Evolutionary conservation across 805 yeast species (phyloP), one percentile per base, ranked within the genome.

Genomic region (Nakazawaea wyomingensis): DNA sequence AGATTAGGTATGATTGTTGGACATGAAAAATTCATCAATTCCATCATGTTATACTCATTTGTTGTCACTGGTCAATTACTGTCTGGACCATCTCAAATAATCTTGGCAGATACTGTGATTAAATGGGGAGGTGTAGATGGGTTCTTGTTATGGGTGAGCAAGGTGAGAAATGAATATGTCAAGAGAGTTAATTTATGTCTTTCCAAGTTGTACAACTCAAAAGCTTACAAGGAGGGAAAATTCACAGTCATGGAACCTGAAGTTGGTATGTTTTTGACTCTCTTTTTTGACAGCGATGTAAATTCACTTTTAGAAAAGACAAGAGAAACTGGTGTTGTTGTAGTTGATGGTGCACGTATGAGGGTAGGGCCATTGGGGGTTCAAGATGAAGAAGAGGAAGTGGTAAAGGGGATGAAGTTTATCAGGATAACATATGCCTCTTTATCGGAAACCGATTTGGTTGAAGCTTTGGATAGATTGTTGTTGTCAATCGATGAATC

Each of bases 391-490:
- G 47, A 54, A 18, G 63, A 61, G 41, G 63, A 66, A 48, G 45
- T 42, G 28, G 56, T 48, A 10, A 49, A 54, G 26, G 68, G 67
- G 46, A 52, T 59, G 26, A 71, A 71, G 48, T 81, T 82, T 51
- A 63, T 76, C 24, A 72, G 89, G 60, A 57, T 78, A 43, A 77
- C 87, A 2, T 72, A 75, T 50, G 80, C 83, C 9, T 74, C 75
- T 36, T 75, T 78, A 18, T 61, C 64, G 20, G 59, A 62, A 38
- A 70, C 62, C 1, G 66, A 67, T 32, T 59, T 82, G 36, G 50
- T 48, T 9, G 82, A 78, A 52, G 86, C 77, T 27, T 69, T 74
- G n/a, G 49, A 56, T n/a, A 72, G 87, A 60, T 65, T 82, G 34
- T 64, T 71, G 39, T 52, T 51, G 4, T 74, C 81, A 10, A 65